phyloP scores from a whole-genome alignment of 179 eudicot genomes.

The Corrigiola litoralis region DNA sequence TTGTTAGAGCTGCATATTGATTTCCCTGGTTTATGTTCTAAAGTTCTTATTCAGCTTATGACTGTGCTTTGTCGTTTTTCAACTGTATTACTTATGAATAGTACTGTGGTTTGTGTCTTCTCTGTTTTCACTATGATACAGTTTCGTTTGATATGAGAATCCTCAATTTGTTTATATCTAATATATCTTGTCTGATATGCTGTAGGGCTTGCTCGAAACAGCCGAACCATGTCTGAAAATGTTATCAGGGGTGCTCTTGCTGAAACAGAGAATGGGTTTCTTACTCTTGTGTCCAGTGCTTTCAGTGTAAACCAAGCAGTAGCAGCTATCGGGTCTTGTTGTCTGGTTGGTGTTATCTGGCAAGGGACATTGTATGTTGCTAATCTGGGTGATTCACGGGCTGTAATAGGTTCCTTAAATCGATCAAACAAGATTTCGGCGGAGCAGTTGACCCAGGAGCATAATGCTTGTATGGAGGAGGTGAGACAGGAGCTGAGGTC shows the following conservation, averaged over 20 bases:
- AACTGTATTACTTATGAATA: no score
- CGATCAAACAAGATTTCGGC: conserved; percentile 44
- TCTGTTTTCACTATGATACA: no score
- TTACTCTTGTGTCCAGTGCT: conserved; percentile 38
- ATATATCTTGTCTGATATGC: not conserved
- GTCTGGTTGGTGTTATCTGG: conserved; percentile 61
- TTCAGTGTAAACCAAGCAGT: conserved; percentile 35
- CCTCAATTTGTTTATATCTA: not conserved
- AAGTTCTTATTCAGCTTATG: no score
- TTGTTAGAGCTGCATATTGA: no score
- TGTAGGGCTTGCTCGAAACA: conserved; percentile 32
- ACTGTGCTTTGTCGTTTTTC: no score
- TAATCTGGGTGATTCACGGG: conserved; percentile 76
- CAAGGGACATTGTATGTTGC: conserved; percentile 49
- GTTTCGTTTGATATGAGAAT: no score
- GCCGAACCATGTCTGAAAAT: conserved; percentile 37
- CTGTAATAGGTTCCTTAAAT: conserved; percentile 43
- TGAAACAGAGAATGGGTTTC: conserved; percentile 64
- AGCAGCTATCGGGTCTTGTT: conserved; percentile 69
- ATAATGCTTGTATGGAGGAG: conserved; percentile 59
- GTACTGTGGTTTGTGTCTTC: no score
- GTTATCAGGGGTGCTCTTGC: conserved; percentile 39
- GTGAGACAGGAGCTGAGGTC: conserved; percentile 49
- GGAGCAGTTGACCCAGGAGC: conserved; percentile 57
- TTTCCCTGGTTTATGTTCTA: no score